A percentile compares a stretch with the other conserved stretches of the same genome.
Conservation (phyloP, 2,329 filamentous ascomycete species). For the Zopfia rhizophila region DNA sequence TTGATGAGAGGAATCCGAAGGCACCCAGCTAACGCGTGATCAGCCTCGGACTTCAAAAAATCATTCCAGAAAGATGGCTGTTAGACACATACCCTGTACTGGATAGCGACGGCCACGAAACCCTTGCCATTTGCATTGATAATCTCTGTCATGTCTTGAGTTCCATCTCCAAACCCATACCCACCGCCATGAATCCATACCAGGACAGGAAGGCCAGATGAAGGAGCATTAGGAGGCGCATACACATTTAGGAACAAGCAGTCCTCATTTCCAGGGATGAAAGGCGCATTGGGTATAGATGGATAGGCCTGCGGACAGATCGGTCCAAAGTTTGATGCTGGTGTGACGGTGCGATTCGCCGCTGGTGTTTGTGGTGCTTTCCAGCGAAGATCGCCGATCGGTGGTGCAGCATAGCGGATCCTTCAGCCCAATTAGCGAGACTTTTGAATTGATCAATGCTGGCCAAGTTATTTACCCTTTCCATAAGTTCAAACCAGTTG, state of each 20-base stretch:
- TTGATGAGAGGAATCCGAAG: conserved; percentile 56
- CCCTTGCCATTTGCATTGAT: conserved; percentile 61
- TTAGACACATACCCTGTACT: conserved; percentile 56
- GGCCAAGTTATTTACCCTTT: conserved; percentile 28
- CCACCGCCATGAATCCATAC: conserved; percentile 44
- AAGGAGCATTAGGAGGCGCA: conserved; percentile 31
- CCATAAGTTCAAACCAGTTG: conserved; percentile 32
- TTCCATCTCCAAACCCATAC: conserved; percentile 52
- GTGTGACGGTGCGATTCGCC: conserved; percentile 14
- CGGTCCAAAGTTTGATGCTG: conserved; percentile 23
- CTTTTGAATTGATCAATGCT: neutral
- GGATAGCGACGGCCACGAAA: conserved; percentile 61
- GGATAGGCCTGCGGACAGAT: conserved; percentile 27
- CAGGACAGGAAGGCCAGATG: conserved; percentile 45
- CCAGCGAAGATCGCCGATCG: conserved; percentile 28
- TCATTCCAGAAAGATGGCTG: conserved; percentile 14
- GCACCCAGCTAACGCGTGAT: conserved; percentile 51
- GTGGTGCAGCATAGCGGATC: conserved; percentile 34
- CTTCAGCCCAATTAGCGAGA: conserved; percentile 11
- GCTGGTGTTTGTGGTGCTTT: conserved; percentile 27
- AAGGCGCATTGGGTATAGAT: conserved; percentile 11
- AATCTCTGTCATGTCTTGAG: conserved; percentile 51
- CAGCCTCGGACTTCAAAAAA: neutral
- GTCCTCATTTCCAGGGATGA: conserved; percentile 39
- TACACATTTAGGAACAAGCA: conserved; percentile 53